Conservation (phyloP, 495 filamentous ascomycete species). For the Penicillium simplicissimum region DNA sequence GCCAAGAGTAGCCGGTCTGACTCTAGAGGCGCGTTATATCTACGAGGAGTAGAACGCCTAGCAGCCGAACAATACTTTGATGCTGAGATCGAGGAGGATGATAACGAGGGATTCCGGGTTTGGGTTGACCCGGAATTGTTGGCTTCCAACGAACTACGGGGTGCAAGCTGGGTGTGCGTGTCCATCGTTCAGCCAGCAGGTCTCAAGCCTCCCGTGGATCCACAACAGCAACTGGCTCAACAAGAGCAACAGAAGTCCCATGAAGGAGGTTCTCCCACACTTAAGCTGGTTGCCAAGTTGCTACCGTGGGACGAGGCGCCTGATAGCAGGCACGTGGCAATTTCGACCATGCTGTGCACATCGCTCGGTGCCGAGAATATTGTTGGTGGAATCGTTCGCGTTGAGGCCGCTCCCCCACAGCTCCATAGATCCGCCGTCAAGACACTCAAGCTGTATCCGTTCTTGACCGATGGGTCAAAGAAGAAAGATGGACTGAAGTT, state of each 20-base stretch:
- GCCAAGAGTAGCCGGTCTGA: slow-evolving; percentile 59
- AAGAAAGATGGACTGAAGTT: slow-evolving; percentile 73
- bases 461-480: slow-evolving; percentile 55
- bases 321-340: slow-evolving; percentile 70
- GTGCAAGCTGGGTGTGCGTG: slow-evolving; percentile 70
- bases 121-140: slow-evolving; percentile 84
- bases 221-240: slow-evolving; percentile 67
- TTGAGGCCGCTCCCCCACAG: slow-evolving; percentile 71
- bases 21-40: slow-evolving; percentile 63
- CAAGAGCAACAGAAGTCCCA: slow-evolving; percentile 54
- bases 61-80: slow-evolving; percentile 74
- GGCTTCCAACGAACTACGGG: slow-evolving; percentile 65
- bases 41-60: slow-evolving; percentile 73
- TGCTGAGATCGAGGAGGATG: slow-evolving; percentile 45
- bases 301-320: slow-evolving; percentile 84
- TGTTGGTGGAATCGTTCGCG: slow-evolving; percentile 82
- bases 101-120: slow-evolving; percentile 66
- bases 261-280: slow-evolving; percentile 60
- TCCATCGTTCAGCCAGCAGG: slow-evolving; percentile 79
- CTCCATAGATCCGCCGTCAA: slow-evolving; percentile 54
- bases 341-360: slow-evolving; percentile 74
- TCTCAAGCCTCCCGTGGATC: slow-evolving; percentile 71
- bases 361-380: slow-evolving; percentile 68
- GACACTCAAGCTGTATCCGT: slow-evolving; percentile 75
- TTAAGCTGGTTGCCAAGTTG: slow-evolving; percentile 74